Evolutionary conservation across 371 early-diverging fungal genomes (phyloP).

Genomic region (Mortierella sp.): DNA sequence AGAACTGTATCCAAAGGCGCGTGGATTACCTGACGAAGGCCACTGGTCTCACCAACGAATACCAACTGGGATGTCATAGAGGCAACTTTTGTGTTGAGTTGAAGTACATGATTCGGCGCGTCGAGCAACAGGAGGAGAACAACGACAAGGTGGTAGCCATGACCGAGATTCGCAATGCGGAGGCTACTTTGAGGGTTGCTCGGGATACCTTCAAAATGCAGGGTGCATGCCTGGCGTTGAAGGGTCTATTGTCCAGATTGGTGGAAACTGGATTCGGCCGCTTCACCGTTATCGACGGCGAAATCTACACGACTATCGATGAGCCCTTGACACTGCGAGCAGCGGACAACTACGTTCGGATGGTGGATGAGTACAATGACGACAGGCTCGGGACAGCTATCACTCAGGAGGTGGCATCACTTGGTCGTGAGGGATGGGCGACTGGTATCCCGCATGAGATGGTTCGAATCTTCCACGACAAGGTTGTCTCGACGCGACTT

Average conservation of each 20-base stretch:
- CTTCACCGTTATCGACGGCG: not conserved
- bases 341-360: slow-evolving; percentile 24
- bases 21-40: slow-evolving; percentile 1
- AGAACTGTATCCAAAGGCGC: not conserved
- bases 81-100: slow-evolving; percentile 19
- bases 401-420: too few relatives aligned
- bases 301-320: slow-evolving; percentile 18
- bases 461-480: too few relatives aligned
- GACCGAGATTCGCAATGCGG: not conserved
- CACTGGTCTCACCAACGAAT: not conserved
- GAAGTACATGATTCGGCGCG: not conserved
- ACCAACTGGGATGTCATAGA: slow-evolving; percentile 11
- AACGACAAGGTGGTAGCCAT: not conserved
- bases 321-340: slow-evolving; percentile 26
- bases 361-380: not conserved
- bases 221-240: not conserved
- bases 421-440: too few relatives aligned
- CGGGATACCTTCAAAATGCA: not conserved
- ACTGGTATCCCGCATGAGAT: too few relatives aligned
- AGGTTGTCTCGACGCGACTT: too few relatives aligned
- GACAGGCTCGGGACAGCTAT: too few relatives aligned
- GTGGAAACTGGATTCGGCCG: slow-evolving; percentile 20
- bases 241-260: slow-evolving; percentile 2
- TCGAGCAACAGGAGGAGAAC: not conserved
- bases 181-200: slow-evolving; percentile 1